phyloP scores from a whole-genome alignment of 2,329 filamentous ascomycete species.

The Bipolaris victoriae region DNA sequence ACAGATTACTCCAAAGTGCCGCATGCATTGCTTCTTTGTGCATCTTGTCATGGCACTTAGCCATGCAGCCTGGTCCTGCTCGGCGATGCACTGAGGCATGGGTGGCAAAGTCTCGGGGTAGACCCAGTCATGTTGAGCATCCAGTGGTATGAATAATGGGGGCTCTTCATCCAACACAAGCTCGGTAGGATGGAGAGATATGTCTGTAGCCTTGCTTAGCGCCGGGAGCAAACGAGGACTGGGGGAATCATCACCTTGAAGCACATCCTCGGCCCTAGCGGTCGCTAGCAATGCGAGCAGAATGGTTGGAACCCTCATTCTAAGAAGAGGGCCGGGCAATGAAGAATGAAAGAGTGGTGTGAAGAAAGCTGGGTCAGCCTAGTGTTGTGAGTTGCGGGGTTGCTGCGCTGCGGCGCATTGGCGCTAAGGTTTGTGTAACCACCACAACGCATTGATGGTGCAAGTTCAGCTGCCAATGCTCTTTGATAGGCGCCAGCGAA shows the following conservation, averaged over 20 bases:
- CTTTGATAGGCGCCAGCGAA: too few relatives aligned
- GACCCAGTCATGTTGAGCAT: constrained; percentile 33
- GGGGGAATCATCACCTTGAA: neutral
- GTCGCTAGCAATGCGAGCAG: neutral
- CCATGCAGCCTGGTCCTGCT: constrained; percentile 43
- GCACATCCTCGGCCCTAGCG: neutral
- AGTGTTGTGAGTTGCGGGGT: neutral
- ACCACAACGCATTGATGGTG: neutral
- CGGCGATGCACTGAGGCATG: constrained; percentile 47
- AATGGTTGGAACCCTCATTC: neutral
- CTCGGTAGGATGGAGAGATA: neutral
- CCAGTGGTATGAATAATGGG: neutral
- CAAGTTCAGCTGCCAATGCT: neutral
- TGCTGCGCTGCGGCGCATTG: neutral
- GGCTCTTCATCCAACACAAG: too few relatives aligned
- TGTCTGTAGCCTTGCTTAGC: neutral
- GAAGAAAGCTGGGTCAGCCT: neutral
- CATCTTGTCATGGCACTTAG: constrained; percentile 42
- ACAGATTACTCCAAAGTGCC: constrained; percentile 42
- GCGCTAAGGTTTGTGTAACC: neutral
- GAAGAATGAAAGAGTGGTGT: neutral
- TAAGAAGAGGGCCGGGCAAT: neutral
- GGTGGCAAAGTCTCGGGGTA: constrained; percentile 43
- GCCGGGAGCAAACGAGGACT: neutral
- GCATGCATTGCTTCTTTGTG: constrained; percentile 37